phyloP scores from a whole-genome alignment of 495 filamentous ascomycete genomes.

The Lophiotrema nucula region DNA sequence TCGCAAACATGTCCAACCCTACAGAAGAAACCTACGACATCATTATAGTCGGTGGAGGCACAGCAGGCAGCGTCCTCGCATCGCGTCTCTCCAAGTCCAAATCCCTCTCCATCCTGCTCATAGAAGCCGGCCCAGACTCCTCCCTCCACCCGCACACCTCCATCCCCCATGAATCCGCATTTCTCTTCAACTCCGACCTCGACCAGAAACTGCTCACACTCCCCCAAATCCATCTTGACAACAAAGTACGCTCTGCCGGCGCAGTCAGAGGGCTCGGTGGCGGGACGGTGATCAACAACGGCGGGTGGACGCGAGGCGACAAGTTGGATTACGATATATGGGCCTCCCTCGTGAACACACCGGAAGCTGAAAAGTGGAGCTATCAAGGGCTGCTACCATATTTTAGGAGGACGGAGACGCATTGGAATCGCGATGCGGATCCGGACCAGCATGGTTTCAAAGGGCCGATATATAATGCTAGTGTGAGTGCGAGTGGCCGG shows the following conservation, averaged over 20 bases:
- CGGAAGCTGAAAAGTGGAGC: slow-evolving; percentile 38
- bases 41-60: slow-evolving; percentile 25
- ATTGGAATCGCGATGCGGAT: slow-evolving; percentile 7
- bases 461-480: not conserved
- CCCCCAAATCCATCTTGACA: slow-evolving; percentile 40
- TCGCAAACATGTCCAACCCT: too few relatives aligned
- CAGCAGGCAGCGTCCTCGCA: slow-evolving; percentile 15
- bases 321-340: slow-evolving; percentile 11
- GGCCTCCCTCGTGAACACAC: slow-evolving; percentile 1
- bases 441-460: slow-evolving; percentile 6
- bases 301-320: slow-evolving; percentile 17
- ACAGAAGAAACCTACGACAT: too few relatives aligned
- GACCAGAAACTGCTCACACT: slow-evolving; percentile 48
- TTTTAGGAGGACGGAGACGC: slow-evolving; percentile 10
- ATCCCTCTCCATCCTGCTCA: slow-evolving; percentile 48
- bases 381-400: slow-evolving; percentile 20
- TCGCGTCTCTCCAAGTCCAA: slow-evolving; percentile 50
- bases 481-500: not conserved
- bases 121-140: slow-evolving; percentile 48
- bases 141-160: not conserved
- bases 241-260: slow-evolving; percentile 36
- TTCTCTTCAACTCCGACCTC: slow-evolving; percentile 32
- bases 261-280: slow-evolving; percentile 18
- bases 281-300: slow-evolving; percentile 6
- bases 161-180: not conserved